phyloP scores from a whole-genome alignment of 2,329 filamentous ascomycete species.

The Knufia petricola region DNA sequence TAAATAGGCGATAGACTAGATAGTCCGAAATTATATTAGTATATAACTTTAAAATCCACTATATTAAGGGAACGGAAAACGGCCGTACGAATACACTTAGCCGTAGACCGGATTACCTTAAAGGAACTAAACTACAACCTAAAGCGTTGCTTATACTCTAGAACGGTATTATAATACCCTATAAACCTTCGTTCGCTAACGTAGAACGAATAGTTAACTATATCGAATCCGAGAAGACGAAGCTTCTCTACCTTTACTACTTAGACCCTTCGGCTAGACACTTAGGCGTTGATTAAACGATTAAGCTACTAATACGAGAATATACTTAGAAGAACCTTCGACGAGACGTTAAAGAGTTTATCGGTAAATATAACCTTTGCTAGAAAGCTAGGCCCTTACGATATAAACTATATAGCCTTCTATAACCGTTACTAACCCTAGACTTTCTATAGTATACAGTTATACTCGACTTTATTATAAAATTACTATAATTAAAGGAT shows the following conservation, averaged over 20 bases:
- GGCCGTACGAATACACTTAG: too few species aligned
- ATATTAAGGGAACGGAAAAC: too few species aligned
- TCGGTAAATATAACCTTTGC: slow-evolving; percentile 11
- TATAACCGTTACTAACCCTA: slow-evolving; percentile 8
- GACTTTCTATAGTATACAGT: slow-evolving; percentile 14
- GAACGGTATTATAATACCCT: slow-evolving; percentile 4
- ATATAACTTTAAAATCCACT: background rate
- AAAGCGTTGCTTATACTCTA: background rate
- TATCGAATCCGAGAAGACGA: background rate
- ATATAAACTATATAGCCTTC: slow-evolving; percentile 12
- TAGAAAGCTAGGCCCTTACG: slow-evolving; percentile 9
- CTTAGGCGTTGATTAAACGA: slow-evolving; percentile 10
- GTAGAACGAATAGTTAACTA: background rate
- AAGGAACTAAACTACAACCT: slow-evolving; percentile 1
- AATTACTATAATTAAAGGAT: slow-evolving; percentile 8
- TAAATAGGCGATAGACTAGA: too few species aligned
- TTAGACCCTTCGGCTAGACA: slow-evolving; percentile 5
- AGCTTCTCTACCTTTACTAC: slow-evolving; percentile 8
- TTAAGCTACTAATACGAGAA: slow-evolving; percentile 12
- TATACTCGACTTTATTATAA: slow-evolving; percentile 10
- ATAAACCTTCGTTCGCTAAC: background rate
- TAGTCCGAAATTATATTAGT: background rate
- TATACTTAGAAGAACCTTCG: slow-evolving; percentile 10
- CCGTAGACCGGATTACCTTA: slow-evolving; percentile 12
- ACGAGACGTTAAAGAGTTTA: slow-evolving; percentile 10